These are phyloP conservation scores for Fraxinus pennsylvanica DNA, from an alignment of 257 asterid genomes.

Conservation along the genomic window DNA sequence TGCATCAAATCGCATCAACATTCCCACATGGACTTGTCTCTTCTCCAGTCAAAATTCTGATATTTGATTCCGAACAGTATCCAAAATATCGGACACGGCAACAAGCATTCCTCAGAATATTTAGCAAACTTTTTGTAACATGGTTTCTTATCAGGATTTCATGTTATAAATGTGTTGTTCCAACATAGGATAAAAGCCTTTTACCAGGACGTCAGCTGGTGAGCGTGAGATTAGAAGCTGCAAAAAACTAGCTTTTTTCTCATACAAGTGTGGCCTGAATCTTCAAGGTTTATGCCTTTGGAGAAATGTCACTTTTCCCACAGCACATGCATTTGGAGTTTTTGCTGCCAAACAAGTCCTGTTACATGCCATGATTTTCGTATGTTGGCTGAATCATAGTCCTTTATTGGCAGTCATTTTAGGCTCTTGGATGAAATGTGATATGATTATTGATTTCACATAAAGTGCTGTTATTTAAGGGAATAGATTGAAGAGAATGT, in stretches of 20 bases:
- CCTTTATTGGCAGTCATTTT: neutral
- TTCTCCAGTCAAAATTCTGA: neutral
- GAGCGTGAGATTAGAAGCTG: too few species aligned
- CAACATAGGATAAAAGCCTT: neutral
- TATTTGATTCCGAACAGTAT: neutral
- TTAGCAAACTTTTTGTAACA: neutral
- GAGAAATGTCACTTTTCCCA: neutral
- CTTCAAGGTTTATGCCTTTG: neutral
- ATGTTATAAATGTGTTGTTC: neutral
- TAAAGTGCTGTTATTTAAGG: neutral
- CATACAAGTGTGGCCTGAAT: neutral
- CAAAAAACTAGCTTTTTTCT: neutral
- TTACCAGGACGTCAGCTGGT: neutral
- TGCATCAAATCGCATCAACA: neutral
- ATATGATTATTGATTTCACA: neutral
- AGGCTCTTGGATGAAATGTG: neutral
- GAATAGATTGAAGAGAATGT: neutral
- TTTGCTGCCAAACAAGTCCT: neutral
- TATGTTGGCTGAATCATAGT: neutral
- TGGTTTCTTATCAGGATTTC: constrained; percentile 2
- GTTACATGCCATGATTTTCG: neutral
- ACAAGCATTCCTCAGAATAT: neutral
- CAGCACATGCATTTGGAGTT: neutral
- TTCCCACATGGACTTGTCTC: neutral
- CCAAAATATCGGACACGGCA: neutral